Evolutionary conservation across 257 asterid genomes (phyloP), one percentile per base, ranked within the genome.

Genomic region (Penstemon eatonii): DNA sequence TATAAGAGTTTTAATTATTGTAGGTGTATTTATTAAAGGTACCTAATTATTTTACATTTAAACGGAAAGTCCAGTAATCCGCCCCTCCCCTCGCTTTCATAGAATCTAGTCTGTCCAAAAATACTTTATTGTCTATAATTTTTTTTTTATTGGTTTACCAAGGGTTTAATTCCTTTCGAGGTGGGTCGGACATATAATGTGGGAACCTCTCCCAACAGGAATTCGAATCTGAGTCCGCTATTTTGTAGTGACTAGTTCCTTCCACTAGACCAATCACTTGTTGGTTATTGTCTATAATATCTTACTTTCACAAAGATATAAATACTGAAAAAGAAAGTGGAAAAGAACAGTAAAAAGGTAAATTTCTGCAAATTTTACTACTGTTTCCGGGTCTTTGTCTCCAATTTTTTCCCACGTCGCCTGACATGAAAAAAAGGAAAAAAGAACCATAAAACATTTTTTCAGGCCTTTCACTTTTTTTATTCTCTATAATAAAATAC

Each of bases 341-440:
- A 8, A 50, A 65, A 50, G 47, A 65, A 9, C 46, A 68, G 18
- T 15, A 45, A 79, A 73, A 75, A 78, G 33, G 33, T 25, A 1
- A 25, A 25, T 25, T 25, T 25, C 59, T 15, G 43, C 9, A 42
- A 74, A 71, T 67, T 74, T 78, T 78, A 53, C 76, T 56, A 66
- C 75, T 74, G 66, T 78, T 74, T 50, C 8, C 54, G 45, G 54
- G 41, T 67, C 36, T 44, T 4, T 68, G 78, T 79, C 76, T 72
- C 64, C 65, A 62, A 75, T 69, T 79, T 8, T 73, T 45, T 60
- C 72, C 76, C 63, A 38, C 80, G 65, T 65, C 50, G 13, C 62
- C 36, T 52, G 40, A 25, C 18, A 49, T 3, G 4, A 49, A 13
- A 49, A 25, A 49, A 46, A 10, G 33, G 15, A 49, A 49, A 12